Conservation (phyloP, 352 stramenopile genomes). For the Phytophthora gonapodyides region DNA sequence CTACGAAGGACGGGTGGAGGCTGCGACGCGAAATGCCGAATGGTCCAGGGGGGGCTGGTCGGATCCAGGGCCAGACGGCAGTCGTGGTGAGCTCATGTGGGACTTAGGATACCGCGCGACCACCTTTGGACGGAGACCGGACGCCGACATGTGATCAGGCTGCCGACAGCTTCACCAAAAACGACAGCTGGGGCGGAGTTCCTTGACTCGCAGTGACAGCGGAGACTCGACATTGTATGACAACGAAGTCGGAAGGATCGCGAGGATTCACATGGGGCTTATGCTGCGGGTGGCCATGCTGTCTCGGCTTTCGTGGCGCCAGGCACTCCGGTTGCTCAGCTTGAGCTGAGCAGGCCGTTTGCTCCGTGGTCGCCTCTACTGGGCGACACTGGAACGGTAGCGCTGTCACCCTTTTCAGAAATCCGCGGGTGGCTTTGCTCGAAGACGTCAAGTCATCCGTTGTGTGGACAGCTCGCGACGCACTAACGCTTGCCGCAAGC, state of each 20-base stretch:
- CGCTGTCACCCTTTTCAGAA: too few species aligned
- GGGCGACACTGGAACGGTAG: too few species aligned
- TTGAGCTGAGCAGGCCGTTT: too few species aligned
- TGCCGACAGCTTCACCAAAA: constrained; percentile 15
- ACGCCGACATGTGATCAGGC: neutral
- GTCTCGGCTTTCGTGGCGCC: too few species aligned
- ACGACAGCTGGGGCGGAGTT: constrained; percentile 15
- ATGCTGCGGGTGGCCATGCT: too few species aligned
- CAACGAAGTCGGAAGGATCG: neutral
- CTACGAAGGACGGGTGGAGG: constrained; percentile 3
- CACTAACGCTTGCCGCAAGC: too few species aligned
- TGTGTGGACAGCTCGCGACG: too few species aligned
- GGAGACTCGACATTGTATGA: constrained; percentile 27
- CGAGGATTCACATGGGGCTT: neutral
- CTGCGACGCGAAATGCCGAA: constrained; percentile 5
- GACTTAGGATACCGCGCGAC: neutral
- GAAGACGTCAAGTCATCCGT: too few species aligned
- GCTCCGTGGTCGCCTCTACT: too few species aligned
- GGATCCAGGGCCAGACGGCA: constrained; percentile 16
- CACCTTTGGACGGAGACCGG: constrained; percentile 11
- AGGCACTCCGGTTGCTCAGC: too few species aligned
- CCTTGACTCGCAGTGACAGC: neutral
- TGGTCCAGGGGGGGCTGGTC: constrained; percentile 13
- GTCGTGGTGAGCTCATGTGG: constrained; percentile 30
- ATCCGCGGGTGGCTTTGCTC: too few species aligned